These are phyloP conservation scores for Hypomontagnella submonticulosa DNA, from an alignment of 495 filamentous ascomycete genomes.

Conservation along the genomic window DNA sequence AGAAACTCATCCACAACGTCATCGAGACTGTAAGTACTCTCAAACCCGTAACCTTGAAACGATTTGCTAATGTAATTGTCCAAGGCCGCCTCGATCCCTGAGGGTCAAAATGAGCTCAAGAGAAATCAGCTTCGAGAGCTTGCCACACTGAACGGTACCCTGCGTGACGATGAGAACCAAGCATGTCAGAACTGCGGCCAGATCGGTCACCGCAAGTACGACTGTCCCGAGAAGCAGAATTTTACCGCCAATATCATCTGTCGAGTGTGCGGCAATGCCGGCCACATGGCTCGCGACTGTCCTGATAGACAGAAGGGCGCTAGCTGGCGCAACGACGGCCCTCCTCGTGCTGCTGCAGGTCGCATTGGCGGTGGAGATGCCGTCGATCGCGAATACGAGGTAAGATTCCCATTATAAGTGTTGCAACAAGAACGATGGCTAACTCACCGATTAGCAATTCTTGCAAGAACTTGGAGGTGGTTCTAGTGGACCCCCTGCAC, in stretches of 20 bases:
- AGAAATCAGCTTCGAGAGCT: slow-evolving; percentile 97
- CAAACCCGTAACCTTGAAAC: background rate
- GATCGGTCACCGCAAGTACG: slow-evolving; percentile 98
- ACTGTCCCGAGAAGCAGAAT: slow-evolving; percentile 97
- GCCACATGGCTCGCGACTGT: slow-evolving; percentile 94
- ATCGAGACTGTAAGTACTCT: slow-evolving; percentile 89
- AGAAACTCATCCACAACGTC: slow-evolving; percentile 95
- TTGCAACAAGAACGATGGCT: slow-evolving; percentile 50
- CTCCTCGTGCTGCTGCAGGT: slow-evolving; percentile 62
- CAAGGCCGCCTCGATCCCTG: slow-evolving; percentile 96
- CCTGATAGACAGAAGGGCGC: slow-evolving; percentile 89
- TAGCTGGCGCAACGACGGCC: slow-evolving; percentile 86
- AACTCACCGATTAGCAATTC: slow-evolving; percentile 73
- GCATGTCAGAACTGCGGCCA: slow-evolving; percentile 99
- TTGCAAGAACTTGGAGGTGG: slow-evolving; percentile 96
- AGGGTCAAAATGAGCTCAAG: slow-evolving; percentile 98
- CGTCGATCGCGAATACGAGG: slow-evolving; percentile 94
- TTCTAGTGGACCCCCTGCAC: slow-evolving; percentile 73
- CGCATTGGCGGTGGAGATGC: slow-evolving; percentile 83
- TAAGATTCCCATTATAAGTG: slow-evolving; percentile 55
- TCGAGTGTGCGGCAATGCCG: slow-evolving; percentile 95
- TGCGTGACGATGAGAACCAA: slow-evolving; percentile 98
- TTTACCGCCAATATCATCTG: slow-evolving; percentile 99
- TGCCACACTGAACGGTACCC: slow-evolving; percentile 95
- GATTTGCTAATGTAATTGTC: slow-evolving; percentile 47